These are phyloP conservation scores for Chondrostereum purpureum DNA, from an alignment of 1,284 basidiomycete species.

Conservation along the genomic window DNA sequence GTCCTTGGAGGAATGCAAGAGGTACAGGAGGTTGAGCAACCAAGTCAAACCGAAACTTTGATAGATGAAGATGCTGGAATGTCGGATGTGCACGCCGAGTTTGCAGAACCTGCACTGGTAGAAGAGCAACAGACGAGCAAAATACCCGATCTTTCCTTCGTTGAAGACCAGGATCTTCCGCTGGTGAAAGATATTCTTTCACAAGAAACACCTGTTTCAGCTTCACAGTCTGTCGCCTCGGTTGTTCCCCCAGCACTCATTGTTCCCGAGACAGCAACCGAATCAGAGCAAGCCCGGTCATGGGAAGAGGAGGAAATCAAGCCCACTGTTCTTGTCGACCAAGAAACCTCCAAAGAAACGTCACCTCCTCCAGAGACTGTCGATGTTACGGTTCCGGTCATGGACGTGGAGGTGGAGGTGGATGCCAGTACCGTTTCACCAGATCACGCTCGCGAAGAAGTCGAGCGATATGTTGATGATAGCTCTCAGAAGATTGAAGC, in stretches of 20 bases:
- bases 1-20: too few relatives aligned
- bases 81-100: background rate
- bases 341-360: background rate
- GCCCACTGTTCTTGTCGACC: background rate
- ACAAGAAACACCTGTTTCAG: too few relatives aligned
- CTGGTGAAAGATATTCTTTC: too few relatives aligned
- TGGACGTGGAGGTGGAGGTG: conserved; percentile 14
- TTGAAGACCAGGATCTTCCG: background rate
- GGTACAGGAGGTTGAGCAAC: too few relatives aligned
- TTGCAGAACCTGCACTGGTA: background rate
- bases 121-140: background rate
- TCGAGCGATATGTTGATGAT: too few relatives aligned
- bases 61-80: background rate
- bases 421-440: background rate
- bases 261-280: too few relatives aligned
- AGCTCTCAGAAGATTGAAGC: background rate
- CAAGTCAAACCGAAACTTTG: too few relatives aligned
- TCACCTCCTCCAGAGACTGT: background rate
- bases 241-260: too few relatives aligned
- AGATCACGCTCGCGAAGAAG: background rate
- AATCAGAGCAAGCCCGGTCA: too few relatives aligned
- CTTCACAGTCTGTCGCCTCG: too few relatives aligned
- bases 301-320: background rate
- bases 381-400: conserved; percentile 10
- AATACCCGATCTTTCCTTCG: background rate